phyloP scores from a whole-genome alignment of 148 eudicot genomes.

The Salicornia ramosissima region DNA sequence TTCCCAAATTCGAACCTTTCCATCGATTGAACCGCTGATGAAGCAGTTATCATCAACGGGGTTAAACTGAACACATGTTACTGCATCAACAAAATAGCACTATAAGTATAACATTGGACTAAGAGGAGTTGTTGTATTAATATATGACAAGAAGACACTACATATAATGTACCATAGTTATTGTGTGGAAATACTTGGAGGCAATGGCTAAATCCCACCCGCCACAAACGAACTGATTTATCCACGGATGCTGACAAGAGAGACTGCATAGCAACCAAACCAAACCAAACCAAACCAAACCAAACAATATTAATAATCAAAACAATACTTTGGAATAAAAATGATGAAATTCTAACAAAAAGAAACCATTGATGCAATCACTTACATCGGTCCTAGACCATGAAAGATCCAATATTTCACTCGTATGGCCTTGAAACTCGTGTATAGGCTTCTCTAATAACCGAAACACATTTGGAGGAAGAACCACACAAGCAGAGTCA shows the following conservation, averaged over 20 bases:
- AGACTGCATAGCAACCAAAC: slow-evolving; percentile 44
- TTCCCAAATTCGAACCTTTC: slow-evolving; percentile 93
- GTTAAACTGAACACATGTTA: slow-evolving; percentile 85
- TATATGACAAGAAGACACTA: not conserved
- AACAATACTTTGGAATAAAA: too few relatives aligned
- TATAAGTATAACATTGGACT: not conserved
- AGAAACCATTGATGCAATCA: slow-evolving; percentile 8
- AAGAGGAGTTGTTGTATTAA: not conserved
- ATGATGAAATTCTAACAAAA: not conserved
- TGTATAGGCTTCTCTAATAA: slow-evolving; percentile 72
- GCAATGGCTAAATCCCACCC: slow-evolving; percentile 63
- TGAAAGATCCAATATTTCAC: slow-evolving; percentile 76
- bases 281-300: not conserved
- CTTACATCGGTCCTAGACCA: slow-evolving; percentile 59
- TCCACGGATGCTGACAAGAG: slow-evolving; percentile 79
- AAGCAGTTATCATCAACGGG: slow-evolving; percentile 72
- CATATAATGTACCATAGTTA: slow-evolving; percentile 56
- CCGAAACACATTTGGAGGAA: slow-evolving; percentile 83
- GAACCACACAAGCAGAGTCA: slow-evolving; percentile 78
- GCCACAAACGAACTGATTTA: slow-evolving; percentile 89
- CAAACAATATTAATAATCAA: not conserved
- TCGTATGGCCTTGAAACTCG: slow-evolving; percentile 63
- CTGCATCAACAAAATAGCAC: slow-evolving; percentile 40
- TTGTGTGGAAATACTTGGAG: slow-evolving; percentile 67
- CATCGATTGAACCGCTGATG: slow-evolving; percentile 96